Base-by-base conservation (phyloP, 2,329 filamentous ascomycete genomes). In the Fusarium miscanthi region DNA sequence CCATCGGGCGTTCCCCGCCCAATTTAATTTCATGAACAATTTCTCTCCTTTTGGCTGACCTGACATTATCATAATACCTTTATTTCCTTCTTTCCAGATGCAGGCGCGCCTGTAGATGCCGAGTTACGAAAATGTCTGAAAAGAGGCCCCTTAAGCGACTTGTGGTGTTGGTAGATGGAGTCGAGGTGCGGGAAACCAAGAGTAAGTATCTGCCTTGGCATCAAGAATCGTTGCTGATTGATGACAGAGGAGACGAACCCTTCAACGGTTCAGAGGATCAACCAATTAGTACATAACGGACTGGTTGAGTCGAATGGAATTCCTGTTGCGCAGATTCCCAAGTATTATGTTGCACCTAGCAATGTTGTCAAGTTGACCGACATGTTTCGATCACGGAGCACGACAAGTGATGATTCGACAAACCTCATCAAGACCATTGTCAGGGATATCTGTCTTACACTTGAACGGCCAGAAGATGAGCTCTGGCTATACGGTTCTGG, bases 401-500 rank as follows among this genome's bases (percentile, higher is more conserved):
- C 66, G 4, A 62, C 35, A 41, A 65, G 19, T 4, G 75, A 77
- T 30, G 68, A 74, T 5, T 76, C 75, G 3, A 30, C 61, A 3
- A 59, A 48, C 3, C 59, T 77, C 16, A 69, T 76, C 54, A 76
- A 65, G 25, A 63, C 19, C 16, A 77, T 77, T 30, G 70, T 74
- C 3, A 63, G 58, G 6, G 74, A 77, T 12, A 35, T 77, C 30
- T 71, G 59, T 3, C 46, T 63, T 5, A 70, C 42, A 2, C 65
- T 77, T 2, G 66, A 76, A 7, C 23, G 40, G 7, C 59, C 70
- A 10, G 56, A 77, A 43, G 75, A 77, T 14, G 75, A 77, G 33
- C 70, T 77, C 2, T 77, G 75, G 75, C 21, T 77, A 1, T 77
- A 73, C 35, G 75, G 75, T 4, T 77, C 75, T 16, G 75, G 75